Conservation (phyloP, 2,329 filamentous ascomycete species). For the Phialocephala subalpina region DNA sequence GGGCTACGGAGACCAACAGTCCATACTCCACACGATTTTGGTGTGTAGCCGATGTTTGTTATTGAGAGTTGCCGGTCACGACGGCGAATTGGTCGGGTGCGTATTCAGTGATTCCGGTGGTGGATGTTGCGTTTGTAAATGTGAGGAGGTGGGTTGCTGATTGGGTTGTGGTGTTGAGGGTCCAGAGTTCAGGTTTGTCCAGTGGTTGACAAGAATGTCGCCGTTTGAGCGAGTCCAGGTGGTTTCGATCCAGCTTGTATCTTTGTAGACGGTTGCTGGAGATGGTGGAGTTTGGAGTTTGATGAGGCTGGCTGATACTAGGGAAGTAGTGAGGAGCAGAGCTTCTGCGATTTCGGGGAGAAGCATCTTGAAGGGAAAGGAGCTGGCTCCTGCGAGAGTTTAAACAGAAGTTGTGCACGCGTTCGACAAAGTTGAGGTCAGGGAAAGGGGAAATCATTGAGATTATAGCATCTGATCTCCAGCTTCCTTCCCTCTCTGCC, state of each 20-base stretch:
- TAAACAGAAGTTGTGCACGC: too few species aligned
- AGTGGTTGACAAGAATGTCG: conserved; percentile 20
- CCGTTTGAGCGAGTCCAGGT: conserved; percentile 19
- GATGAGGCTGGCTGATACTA: background rate
- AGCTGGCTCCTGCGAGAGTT: too few species aligned
- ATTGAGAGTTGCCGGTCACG: conserved; percentile 17
- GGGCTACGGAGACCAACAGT: conserved; percentile 14
- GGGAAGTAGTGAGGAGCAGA: background rate
- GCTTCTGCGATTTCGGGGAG: background rate
- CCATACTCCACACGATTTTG: conserved; percentile 17
- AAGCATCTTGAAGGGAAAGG: background rate
- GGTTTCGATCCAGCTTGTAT: conserved; percentile 11
- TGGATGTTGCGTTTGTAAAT: conserved; percentile 6
- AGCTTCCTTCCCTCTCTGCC: background rate
- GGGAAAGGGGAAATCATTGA: background rate
- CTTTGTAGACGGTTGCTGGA: conserved; percentile 18
- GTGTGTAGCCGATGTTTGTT: conserved; percentile 4
- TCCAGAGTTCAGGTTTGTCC: conserved; percentile 20
- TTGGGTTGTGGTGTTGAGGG: conserved; percentile 12
- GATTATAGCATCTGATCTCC: background rate
- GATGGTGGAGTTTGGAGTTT: conserved; percentile 15
- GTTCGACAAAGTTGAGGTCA: too few species aligned
- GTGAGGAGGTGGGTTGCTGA: conserved; percentile 8
- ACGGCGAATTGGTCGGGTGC: conserved; percentile 21
- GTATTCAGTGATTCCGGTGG: conserved; percentile 22